Evolutionary conservation across 495 filamentous ascomycete genomes (phyloP).

Genomic region (Lophiotrema nucula): DNA sequence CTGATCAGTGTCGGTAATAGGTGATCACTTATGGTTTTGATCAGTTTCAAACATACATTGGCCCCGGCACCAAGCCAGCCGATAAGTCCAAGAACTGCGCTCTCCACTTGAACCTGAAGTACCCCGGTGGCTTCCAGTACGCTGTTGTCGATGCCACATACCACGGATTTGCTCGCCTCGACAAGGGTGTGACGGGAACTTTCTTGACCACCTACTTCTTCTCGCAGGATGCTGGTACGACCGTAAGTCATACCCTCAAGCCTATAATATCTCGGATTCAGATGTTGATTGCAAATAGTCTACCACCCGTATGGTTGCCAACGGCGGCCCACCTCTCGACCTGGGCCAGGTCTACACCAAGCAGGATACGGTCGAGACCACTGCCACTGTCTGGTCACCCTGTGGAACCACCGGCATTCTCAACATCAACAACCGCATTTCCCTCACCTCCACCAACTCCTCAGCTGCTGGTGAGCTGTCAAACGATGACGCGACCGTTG

Average conservation of each 20-base stretch:
- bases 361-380: slow-evolving; percentile 52
- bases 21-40: slow-evolving; percentile 60
- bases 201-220: slow-evolving; percentile 62
- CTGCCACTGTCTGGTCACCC: slow-evolving; percentile 55
- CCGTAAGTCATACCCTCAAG: slow-evolving; percentile 7
- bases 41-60: slow-evolving; percentile 57
- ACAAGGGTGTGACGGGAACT: slow-evolving; percentile 53
- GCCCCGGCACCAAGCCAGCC: slow-evolving; percentile 45
- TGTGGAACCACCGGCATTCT: slow-evolving; percentile 57
- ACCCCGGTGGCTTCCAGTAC: slow-evolving; percentile 61
- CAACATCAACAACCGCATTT: slow-evolving; percentile 61
- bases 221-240: slow-evolving; percentile 35
- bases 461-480: slow-evolving; percentile 51
- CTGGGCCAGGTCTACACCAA: slow-evolving; percentile 56
- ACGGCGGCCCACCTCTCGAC: slow-evolving; percentile 45
- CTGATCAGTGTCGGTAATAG: slow-evolving; percentile 37
- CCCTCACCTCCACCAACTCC: slow-evolving; percentile 47
- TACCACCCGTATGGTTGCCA: slow-evolving; percentile 52
- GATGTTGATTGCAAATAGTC: slow-evolving; percentile 33
- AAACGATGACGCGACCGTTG: slow-evolving; percentile 57
- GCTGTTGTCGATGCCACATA: slow-evolving; percentile 54
- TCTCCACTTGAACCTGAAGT: slow-evolving; percentile 57
- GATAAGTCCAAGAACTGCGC: slow-evolving; percentile 57
- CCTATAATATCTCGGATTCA: neutral
- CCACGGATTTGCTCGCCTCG: slow-evolving; percentile 57